Evolutionary conservation across 73 alveolate genomes (phyloP), one percentile per base, ranked within the genome.

Genomic region (Breviolum minutum): DNA sequence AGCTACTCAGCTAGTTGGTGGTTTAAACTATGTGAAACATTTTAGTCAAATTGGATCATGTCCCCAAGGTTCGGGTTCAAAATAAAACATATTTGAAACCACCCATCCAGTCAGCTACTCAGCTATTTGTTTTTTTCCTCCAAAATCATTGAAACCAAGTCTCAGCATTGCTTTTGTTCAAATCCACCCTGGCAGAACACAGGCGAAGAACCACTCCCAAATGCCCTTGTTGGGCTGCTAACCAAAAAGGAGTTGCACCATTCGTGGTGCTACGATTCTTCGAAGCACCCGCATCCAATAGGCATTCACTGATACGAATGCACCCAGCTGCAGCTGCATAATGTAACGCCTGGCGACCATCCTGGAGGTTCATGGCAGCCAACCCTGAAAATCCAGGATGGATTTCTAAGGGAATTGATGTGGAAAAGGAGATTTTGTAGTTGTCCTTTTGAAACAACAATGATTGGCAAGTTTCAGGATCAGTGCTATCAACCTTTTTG

Each of bases 201-300:
- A 80, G 14, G n/a, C 88, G 88, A 27, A 80, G 88, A 26, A 80
- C 17, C 17, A 80, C 88, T 16, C 71, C 92, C 92, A 83, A 83
- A 61, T 83, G 76, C 24, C 92, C 92, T 62, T 83, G 76, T 24
- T 61, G 9, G 92, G 92, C 92, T 22, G 92, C 92, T 26, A 83
- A 61, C 92, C 92, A 83, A 60, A 64, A 80, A 6, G 89, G 40
- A 80, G 71, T 81, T 40, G 90, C 90, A 11, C 90, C 90, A 40
- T 40, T 22, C 76, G 24, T 83, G 92, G 92, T 83, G 60, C 76
- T 83, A 19, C 76, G 73, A 22, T 83, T 83, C 92, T 83, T 83
- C 61, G 76, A 61, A 74, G 92, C 92, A 74, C 92, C 92, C 40
- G 92, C 92, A 61, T 83, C 92, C 92, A 83, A 61, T 54, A 83